A percentile compares a stretch with the other conserved stretches of the same genome.
These are phyloP conservation scores for Stramenopiles sp. DNA, from an alignment of 352 stramenopile species.

Conservation along the genomic window DNA sequence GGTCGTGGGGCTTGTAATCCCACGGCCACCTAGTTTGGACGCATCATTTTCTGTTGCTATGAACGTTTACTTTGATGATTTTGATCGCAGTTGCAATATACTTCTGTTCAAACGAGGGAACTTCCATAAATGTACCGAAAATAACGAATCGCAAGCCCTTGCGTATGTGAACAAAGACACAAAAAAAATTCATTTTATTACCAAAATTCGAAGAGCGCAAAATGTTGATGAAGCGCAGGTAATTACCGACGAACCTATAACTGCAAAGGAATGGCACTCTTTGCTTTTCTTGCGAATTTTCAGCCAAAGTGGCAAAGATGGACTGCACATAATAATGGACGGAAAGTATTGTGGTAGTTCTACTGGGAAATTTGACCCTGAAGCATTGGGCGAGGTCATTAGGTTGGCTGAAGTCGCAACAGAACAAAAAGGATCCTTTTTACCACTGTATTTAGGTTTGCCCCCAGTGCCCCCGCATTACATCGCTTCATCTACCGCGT, in stretches of 20 bases:
- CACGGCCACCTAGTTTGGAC: background rate
- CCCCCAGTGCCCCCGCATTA: conserved; percentile 3
- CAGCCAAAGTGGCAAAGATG: too few species aligned
- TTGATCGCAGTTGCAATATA: background rate
- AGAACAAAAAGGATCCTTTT: too few species aligned
- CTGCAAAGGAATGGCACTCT: too few species aligned
- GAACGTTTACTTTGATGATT: background rate
- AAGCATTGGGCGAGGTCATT: too few species aligned
- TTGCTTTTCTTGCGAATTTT: too few species aligned
- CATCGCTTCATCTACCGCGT: background rate
- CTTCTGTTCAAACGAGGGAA: conserved; percentile 3
- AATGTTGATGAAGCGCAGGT: too few species aligned
- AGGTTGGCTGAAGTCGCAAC: too few species aligned
- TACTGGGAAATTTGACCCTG: too few species aligned
- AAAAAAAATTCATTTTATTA: background rate
- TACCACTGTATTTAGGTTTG: background rate
- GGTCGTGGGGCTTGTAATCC: background rate
- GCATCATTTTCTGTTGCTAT: background rate
- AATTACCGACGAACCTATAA: too few species aligned
- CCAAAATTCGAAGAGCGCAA: background rate
- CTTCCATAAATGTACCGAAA: background rate
- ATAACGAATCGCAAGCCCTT: background rate
- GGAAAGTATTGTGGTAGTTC: too few species aligned
- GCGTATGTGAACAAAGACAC: background rate
- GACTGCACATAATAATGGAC: too few species aligned